Evolutionary conservation across 371 early-diverging fungal genomes (phyloP).

Genomic region (Mucor saturninus): DNA sequence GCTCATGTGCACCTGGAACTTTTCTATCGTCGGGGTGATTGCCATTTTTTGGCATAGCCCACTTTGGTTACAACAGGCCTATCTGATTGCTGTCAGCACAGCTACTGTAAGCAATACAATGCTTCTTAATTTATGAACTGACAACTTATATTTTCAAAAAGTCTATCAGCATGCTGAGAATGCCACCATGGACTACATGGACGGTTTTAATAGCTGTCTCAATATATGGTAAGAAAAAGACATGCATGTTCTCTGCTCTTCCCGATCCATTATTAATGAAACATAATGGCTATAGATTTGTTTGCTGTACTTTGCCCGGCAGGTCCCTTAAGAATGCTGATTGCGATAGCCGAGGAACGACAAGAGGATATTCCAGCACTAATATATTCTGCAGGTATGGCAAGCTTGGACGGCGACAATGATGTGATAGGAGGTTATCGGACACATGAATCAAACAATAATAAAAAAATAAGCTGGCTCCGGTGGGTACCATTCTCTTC

Average conservation of each 20-base stretch:
- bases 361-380: slow-evolving; percentile 29
- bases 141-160: neutral
- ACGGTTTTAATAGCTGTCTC: slow-evolving; percentile 31
- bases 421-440: slow-evolving; percentile 19
- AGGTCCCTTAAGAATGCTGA: slow-evolving; percentile 23
- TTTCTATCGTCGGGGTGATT: slow-evolving; percentile 24
- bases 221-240: slow-evolving; percentile 19
- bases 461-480: neutral
- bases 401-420: slow-evolving; percentile 14
- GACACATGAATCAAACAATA: neutral
- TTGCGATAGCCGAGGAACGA: slow-evolving; percentile 29
- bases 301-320: slow-evolving; percentile 30
- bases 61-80: slow-evolving; percentile 32
- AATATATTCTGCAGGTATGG: slow-evolving; percentile 32
- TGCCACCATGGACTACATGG: slow-evolving; percentile 35
- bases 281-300: slow-evolving; percentile 7
- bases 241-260: neutral
- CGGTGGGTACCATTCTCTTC: slow-evolving; percentile 6
- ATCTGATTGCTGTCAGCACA: slow-evolving; percentile 27
- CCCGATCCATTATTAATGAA: too few species aligned
- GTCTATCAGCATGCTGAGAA: slow-evolving; percentile 27
- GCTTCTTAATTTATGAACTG: neutral
- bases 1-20: slow-evolving; percentile 23
- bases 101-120: slow-evolving; percentile 19
- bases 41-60: slow-evolving; percentile 34